These are phyloP conservation scores for Pachyrhizus erosus DNA, from an alignment of 306 rosid species.

Conservation along the genomic window DNA sequence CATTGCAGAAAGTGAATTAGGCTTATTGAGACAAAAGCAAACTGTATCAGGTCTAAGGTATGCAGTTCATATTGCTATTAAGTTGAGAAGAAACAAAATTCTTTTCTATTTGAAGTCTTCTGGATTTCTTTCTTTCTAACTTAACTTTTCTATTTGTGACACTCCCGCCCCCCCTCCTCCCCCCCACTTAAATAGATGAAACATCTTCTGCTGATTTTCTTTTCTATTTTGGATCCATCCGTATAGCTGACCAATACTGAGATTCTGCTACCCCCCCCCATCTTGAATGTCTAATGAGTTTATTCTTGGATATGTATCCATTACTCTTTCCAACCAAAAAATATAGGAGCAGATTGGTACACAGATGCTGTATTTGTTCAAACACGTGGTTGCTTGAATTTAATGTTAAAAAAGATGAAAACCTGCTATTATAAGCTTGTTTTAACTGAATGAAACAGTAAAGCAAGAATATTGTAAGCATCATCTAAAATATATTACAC, in stretches of 20 bases:
- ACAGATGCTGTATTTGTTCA: slow-evolving; percentile 32
- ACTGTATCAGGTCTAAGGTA: slow-evolving; percentile 97
- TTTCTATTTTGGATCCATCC: slow-evolving; percentile 24
- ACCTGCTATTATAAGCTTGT: not conserved
- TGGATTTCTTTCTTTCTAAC: slow-evolving; percentile 31
- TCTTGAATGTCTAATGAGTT: slow-evolving; percentile 18
- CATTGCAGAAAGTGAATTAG: slow-evolving; percentile 87
- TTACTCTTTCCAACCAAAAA: slow-evolving; percentile 1
- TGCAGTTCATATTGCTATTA: slow-evolving; percentile 35
- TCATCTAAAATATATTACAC: not conserved
- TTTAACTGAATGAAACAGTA: not conserved
- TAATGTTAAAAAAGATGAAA: not conserved
- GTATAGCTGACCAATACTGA: not conserved
- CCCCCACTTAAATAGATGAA: slow-evolving; percentile 16
- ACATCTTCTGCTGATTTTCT: slow-evolving; percentile 12
- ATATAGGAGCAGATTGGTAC: not conserved
- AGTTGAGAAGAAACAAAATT: slow-evolving; percentile 1
- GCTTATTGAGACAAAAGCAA: slow-evolving; percentile 84
- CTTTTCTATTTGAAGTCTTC: slow-evolving; percentile 12
- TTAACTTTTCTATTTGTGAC: not conserved
- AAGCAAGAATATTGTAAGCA: not conserved
- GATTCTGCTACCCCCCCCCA: not conserved
- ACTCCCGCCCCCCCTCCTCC: not conserved
- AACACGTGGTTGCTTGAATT: slow-evolving; percentile 21
- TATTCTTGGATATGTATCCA: slow-evolving; percentile 27